Evolutionary conservation across 768 basidiomycete genomes (phyloP), one percentile per base, ranked within the genome.

Genomic region (Leccinum obscurum): DNA sequence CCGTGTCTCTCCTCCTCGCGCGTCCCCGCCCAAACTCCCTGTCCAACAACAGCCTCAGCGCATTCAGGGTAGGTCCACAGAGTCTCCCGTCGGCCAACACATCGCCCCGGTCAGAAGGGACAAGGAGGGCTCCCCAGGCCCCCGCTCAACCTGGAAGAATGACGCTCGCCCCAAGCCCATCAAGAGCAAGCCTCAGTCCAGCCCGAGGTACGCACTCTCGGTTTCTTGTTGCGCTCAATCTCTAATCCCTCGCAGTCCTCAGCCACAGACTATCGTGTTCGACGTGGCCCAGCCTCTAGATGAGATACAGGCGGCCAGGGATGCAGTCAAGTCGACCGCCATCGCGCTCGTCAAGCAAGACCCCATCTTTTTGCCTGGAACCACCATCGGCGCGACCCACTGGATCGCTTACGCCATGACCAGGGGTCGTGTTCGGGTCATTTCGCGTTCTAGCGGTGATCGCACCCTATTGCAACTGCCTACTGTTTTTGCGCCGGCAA

Each of bases 351-450:
- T 94, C 70, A 90, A 87, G 74, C 91, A 93, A 64, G 92, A 94
- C 61, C 78, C 91, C 17, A 83, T 88, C 26, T 94, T 93, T 77
- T 77, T 93, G 59, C 90, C 89, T 50, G 92, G 92, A 15, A 88
- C 89, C 13, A 94, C 92, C 34, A 93, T 94, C 57, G 92, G 92
- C 10, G 92, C 92, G 14, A 93, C 92, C 5, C 89, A 92, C 69
- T 94, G 92, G 90, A 92, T 94, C 60, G 92, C 92, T 15, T 93
- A 94, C 68, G 92, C 92, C 26, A 94, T 94, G 92, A 93, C 89
- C 5, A 85, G 88, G 77, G 90, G 89, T 85, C 91, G 92, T 61
- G 89, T 94, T 54, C 89, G 92, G 49, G 89, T 94, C 55, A 94
- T 93, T 61, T 93, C 92, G 22, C 84, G 92, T 55, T 90, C 91